A percentile compares a stretch with the other conserved stretches of the same genome.
Conservation (phyloP, 352 stramenopile genomes). For the Phytophthora capsici region DNA sequence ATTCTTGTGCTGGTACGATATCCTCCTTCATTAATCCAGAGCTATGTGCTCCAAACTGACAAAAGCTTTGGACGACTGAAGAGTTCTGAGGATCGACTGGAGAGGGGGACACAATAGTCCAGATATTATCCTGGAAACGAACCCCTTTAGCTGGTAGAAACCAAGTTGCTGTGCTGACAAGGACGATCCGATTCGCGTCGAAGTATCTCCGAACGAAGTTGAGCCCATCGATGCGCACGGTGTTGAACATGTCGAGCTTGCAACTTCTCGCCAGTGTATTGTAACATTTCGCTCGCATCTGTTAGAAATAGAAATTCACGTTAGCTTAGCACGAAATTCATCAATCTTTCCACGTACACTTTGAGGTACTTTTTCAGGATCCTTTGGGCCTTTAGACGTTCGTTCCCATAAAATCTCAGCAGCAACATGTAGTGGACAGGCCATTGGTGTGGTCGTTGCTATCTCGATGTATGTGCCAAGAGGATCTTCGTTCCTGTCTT, state of each 20-base stretch:
- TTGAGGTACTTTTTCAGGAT: conserved; percentile 24
- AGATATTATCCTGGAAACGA: conserved; percentile 35
- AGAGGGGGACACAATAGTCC: conserved; percentile 23
- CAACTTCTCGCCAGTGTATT: conserved; percentile 31
- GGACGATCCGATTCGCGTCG: conserved; percentile 21
- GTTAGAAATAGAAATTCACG: background rate
- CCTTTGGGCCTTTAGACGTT: conserved; percentile 11
- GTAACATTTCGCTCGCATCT: conserved; percentile 15
- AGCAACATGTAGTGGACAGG: conserved; percentile 20
- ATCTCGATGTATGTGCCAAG: conserved; percentile 27
- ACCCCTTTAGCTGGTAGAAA: conserved; percentile 22
- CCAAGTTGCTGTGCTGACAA: conserved; percentile 18
- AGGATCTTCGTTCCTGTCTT: conserved; percentile 10
- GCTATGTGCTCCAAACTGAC: conserved; percentile 17
- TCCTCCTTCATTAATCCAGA: conserved; percentile 1
- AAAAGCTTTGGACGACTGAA: conserved; percentile 27
- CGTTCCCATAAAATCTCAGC: conserved; percentile 25
- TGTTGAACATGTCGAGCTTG: conserved; percentile 19
- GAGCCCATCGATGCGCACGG: conserved; percentile 18
- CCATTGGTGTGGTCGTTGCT: conserved; percentile 21
- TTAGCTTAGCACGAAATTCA: background rate
- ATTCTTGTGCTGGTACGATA: conserved; percentile 11
- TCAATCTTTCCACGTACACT: conserved; percentile 13
- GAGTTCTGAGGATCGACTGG: conserved; percentile 16
- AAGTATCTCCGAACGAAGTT: conserved; percentile 30